Evolutionary conservation across 164 flowering plant genomes (phyloP), one percentile per base, ranked within the genome.

Genomic region (Stephania yunnanensis): DNA sequence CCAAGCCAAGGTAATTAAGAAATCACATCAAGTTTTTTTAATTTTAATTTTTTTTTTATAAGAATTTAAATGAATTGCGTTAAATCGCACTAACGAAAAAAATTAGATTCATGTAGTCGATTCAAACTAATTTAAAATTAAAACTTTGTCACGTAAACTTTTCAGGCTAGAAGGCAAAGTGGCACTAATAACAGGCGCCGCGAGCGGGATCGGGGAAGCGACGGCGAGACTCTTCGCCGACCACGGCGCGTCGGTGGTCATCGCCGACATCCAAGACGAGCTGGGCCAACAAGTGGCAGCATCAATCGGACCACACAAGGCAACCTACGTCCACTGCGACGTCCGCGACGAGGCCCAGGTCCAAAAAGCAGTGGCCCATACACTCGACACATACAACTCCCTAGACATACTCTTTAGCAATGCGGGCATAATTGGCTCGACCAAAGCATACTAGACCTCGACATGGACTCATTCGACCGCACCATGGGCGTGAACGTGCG

Each of bases 121-220:
- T 42, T 36, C 10, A 8, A 8, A 48, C 53, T 48, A 8, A 48
- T 8, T 2, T 61, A 61, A 13, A 15, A 63, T 72, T 58, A 8
- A 8, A n/a, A 46, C 22, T 25, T 68, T 42, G 5, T 68, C 29
- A 7, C 29, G 7, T 5, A 22, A 45, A 17, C 5, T 29, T 74
- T 25, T 46, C 48, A 90, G 94, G 85, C 70, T 92, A 79, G 85
- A 87, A 22, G 92, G 92, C 1, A 92, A 89, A 83, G 95, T 92
- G 46, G 90, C 89, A 2, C 77, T 91, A 0, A 67, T 92, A 53
- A 92, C 97, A 1, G 97, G 97, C 0, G 95, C 83, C 20, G 92
- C 97, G 0, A 91, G 97, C 44, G 95, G 97, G 67, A 92, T 92
- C 15, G 93, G 97, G 0, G 93, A 87, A 75, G 89, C 83, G 3